A percentile compares a stretch with the other conserved stretches of the same genome.
phyloP scores from a whole-genome alignment of 163 green algal species.

The Chlamydomonas reinhardtii region DNA sequence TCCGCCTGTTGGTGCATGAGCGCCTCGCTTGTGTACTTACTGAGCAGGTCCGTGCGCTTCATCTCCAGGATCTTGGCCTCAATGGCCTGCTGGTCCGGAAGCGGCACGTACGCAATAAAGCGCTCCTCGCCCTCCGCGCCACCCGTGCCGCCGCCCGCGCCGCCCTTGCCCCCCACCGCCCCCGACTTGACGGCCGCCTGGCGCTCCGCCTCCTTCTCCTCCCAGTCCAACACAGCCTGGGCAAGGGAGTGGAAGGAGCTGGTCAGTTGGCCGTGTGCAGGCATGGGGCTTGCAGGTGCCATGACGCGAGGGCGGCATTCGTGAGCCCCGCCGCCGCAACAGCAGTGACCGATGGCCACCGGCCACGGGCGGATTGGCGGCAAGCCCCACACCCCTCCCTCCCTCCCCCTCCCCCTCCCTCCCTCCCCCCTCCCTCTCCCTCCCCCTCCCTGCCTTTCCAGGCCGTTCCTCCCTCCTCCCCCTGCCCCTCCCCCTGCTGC shows the following conservation, averaged over 20 bases:
- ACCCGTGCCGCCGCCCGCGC: slow-evolving; percentile 11
- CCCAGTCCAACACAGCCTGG: slow-evolving; percentile 79
- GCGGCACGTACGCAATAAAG: slow-evolving; percentile 95
- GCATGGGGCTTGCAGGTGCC: too few relatives aligned
- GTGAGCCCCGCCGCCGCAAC: too few relatives aligned
- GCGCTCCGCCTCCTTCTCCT: slow-evolving; percentile 77
- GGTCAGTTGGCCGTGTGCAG: too few relatives aligned
- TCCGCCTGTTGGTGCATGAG: slow-evolving; percentile 84
- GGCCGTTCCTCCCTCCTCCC: background rate
- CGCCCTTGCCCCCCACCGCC: slow-evolving; percentile 22
- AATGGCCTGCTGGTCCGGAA: slow-evolving; percentile 96
- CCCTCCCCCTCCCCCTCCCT: too few relatives aligned
- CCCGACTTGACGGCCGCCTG: slow-evolving; percentile 25
- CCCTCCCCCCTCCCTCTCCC: background rate
- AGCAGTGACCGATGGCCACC: too few relatives aligned
- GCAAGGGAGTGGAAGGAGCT: background rate
- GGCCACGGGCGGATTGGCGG: too few relatives aligned
- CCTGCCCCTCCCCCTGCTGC: background rate
- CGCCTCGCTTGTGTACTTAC: slow-evolving; percentile 88
- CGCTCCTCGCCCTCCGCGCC: slow-evolving; percentile 54
- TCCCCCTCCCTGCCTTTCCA: background rate
- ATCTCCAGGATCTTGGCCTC: slow-evolving; percentile 92
- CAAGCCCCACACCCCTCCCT: too few relatives aligned
- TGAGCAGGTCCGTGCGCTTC: slow-evolving; percentile 96
- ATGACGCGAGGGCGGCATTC: too few relatives aligned